A percentile compares a stretch with the other conserved stretches of the same genome.
Evolutionary conservation across 2,329 filamentous ascomycete species (phyloP).

Genomic region (Pseudogymnoascus sp.): DNA sequence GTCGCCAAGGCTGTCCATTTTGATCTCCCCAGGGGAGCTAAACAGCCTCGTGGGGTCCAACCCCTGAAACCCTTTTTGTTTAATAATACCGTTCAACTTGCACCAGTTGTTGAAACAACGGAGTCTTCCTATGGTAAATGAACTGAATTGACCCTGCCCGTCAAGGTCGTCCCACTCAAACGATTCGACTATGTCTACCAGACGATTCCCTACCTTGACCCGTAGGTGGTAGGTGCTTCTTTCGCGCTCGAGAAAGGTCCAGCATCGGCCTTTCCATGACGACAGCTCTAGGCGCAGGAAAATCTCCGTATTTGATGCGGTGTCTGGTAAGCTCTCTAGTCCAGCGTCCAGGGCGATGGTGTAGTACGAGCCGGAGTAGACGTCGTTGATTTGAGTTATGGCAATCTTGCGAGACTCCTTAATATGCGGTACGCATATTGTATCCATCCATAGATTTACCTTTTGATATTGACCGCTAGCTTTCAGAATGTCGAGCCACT

Average conservation of each 20-base stretch:
- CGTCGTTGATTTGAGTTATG: constrained; percentile 7
- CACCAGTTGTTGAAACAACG: not conserved
- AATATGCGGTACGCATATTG: not conserved
- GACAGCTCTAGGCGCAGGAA: not conserved
- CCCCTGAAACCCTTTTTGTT: not conserved
- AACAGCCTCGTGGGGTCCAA: not conserved
- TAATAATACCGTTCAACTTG: not conserved
- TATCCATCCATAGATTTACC: constrained; percentile 3
- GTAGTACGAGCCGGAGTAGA: not conserved
- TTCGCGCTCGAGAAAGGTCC: constrained; percentile 4
- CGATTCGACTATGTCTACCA: not conserved
- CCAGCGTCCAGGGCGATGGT: constrained; percentile 9
- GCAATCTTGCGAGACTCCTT: not conserved
- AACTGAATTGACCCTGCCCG: not conserved
- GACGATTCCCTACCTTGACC: not conserved
- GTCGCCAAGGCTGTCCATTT: not conserved
- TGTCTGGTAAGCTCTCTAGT: not conserved
- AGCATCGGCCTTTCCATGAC: constrained; percentile 1
- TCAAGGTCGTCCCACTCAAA: not conserved
- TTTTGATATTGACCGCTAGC: not conserved
- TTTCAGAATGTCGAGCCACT: not conserved
- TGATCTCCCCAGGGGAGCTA: not conserved
- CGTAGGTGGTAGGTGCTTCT: constrained; percentile 1
- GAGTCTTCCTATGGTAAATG: not conserved
- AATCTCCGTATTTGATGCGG: not conserved